A percentile compares a stretch with the other conserved stretches of the same genome.
phyloP scores from a whole-genome alignment of 768 basidiomycete species.

The Sutorius australiensis region DNA sequence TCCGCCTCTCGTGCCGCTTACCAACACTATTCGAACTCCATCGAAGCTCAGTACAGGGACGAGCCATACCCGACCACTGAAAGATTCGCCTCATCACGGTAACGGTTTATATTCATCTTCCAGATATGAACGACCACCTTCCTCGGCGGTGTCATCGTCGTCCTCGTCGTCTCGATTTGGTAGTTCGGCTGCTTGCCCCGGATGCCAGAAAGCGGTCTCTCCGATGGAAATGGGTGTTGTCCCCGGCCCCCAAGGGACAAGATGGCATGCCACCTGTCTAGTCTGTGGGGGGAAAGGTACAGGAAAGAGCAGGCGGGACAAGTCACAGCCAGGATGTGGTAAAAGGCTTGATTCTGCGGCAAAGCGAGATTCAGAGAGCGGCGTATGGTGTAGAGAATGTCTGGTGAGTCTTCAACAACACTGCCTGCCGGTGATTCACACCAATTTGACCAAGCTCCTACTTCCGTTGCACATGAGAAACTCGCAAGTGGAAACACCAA shows the following conservation, averaged over 20 bases:
- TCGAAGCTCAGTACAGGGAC: constrained; percentile 4
- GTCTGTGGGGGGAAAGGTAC: constrained; percentile 71
- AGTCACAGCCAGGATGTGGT: constrained; percentile 70
- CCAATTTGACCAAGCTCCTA: constrained; percentile 43
- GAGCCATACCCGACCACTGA: constrained; percentile 7
- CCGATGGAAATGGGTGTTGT: constrained; percentile 85
- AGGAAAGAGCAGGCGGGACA: constrained; percentile 44
- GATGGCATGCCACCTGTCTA: constrained; percentile 76
- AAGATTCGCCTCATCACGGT: constrained; percentile 11
- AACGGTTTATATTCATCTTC: constrained; percentile 26
- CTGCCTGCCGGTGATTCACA: constrained; percentile 4
- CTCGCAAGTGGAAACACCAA: constrained; percentile 53
- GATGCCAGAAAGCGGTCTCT: constrained; percentile 69
- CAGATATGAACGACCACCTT: constrained; percentile 26
- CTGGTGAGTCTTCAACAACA: constrained; percentile 44
- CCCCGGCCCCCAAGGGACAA: constrained; percentile 76
- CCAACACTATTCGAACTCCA: constrained; percentile 15
- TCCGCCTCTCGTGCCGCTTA: constrained; percentile 20
- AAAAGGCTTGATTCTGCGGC: constrained; percentile 83
- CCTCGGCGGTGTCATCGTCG: constrained; percentile 14
- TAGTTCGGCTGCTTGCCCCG: constrained; percentile 58
- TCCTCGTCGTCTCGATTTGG: constrained; percentile 31
- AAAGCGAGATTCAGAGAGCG: constrained; percentile 63
- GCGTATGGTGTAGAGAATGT: constrained; percentile 84
- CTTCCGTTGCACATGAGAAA: constrained; percentile 46